Base-by-base conservation (phyloP, 2,329 filamentous ascomycete species). In the Cercospora sojina region DNA sequence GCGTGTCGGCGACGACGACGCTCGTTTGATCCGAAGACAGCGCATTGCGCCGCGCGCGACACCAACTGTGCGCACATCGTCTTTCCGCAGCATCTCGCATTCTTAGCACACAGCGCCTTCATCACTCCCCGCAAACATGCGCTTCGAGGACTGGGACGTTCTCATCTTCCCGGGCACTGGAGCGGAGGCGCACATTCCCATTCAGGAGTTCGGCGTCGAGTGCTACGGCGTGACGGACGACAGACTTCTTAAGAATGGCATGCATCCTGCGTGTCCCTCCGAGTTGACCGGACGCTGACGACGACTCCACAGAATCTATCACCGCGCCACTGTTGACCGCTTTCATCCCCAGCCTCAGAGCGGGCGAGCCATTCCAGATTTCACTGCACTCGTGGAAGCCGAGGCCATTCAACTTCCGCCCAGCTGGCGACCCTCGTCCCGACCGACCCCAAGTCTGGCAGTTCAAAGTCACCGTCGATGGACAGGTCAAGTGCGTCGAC, bases 61-160 rank as follows among this genome's bases (percentile, higher is more conserved):
- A 51, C 41, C 49, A 51, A n/a, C 53, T 9, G 16, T 59, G 59
- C 55, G 47, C 47, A 57, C 47, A 57, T 51, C 41, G 25, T 27
- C 10, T 16, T 10, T n/a, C 43, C 20, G 35, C 43, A 27, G 27
- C 23, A 57, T 23, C 60, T 47, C 43, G 23, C 58, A 61, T 66
- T 63, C 53, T 57, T 69, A 51, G 57, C 27, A 62, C 35, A 49
- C 51, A 53, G 59, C 64, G 60, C 47, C 38, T 56, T 13, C 61
- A 47, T 43, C 47, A 60, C 38, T 5, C 43, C 55, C 56, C 57
- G 71, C 73, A 69, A 56, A 1, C 43, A 96, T 96, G 92, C 88
- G 92, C 66, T 96, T 90, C 83, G 86, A 92, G 72, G 88, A 92
- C 74, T 96, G 92, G 92, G 92, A 96, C 74, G 86, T 95, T 64